A percentile compares a stretch with the other conserved stretches of the same genome.
phyloP scores from a whole-genome alignment of 306 rosid species.

The Corylus americana region DNA sequence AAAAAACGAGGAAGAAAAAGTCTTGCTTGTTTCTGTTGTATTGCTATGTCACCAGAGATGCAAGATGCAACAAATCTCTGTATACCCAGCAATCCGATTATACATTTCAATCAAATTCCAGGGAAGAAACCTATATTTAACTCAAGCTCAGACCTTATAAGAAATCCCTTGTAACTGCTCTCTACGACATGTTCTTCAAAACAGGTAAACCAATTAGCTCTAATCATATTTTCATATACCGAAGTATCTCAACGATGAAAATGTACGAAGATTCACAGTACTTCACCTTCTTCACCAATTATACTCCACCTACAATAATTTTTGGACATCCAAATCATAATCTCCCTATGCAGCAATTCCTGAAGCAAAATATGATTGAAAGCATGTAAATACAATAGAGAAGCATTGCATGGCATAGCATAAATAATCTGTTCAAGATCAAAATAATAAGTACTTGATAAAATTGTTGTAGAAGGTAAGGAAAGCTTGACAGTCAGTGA shows the following conservation, averaged over 20 bases:
- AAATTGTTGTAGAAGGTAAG: background rate
- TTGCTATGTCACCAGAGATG: slow-evolving; percentile 40
- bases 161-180: slow-evolving; percentile 49
- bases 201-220: slow-evolving; percentile 55
- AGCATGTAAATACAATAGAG: slow-evolving; percentile 22
- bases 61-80: slow-evolving; percentile 40
- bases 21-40: slow-evolving; percentile 43
- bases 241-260: slow-evolving; percentile 38
- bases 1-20: slow-evolving; percentile 27
- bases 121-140: slow-evolving; percentile 48
- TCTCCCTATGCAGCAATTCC: slow-evolving; percentile 81
- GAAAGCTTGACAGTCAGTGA: background rate
- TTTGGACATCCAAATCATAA: slow-evolving; percentile 29
- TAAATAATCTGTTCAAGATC: slow-evolving; percentile 14
- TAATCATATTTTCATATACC: slow-evolving; percentile 43
- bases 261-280: slow-evolving; percentile 31
- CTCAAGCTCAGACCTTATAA: slow-evolving; percentile 51
- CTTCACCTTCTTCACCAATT: slow-evolving; percentile 44
- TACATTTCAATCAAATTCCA: slow-evolving; percentile 50
- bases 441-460: background rate
- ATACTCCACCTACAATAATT: slow-evolving; percentile 36
- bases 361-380: slow-evolving; percentile 41
- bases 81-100: slow-evolving; percentile 56
- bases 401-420: background rate
- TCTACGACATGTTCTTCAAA: slow-evolving; percentile 43